Conservation (phyloP, 2,329 filamentous ascomycete species). For the Magnaporthiopsis incrustans region DNA sequence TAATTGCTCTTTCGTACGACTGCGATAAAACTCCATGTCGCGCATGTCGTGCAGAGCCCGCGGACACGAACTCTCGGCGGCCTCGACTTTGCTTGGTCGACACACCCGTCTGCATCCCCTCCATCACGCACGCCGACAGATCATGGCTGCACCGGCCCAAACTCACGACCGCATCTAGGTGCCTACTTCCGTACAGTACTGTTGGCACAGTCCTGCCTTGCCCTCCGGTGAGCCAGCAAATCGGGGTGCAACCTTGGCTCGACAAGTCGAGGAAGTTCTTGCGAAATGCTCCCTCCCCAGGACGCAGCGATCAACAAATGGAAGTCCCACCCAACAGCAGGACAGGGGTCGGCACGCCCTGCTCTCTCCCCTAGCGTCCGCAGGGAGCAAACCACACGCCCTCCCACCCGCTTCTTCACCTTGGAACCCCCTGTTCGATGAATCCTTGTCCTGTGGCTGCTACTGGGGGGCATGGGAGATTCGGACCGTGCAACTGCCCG, state of each 20-base stretch:
- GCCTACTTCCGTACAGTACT: neutral
- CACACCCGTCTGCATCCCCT: neutral
- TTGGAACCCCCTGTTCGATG: neutral
- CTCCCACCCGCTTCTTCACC: neutral
- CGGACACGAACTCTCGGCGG: neutral
- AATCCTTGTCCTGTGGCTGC: neutral
- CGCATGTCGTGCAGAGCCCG: neutral
- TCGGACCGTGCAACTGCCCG: neutral
- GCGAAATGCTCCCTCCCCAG: neutral
- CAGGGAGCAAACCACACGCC: neutral
- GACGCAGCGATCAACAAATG: neutral
- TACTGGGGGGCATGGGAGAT: neutral
- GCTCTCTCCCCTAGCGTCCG: neutral
- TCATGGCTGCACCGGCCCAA: neutral
- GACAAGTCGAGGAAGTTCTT: neutral
- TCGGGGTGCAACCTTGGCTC: neutral
- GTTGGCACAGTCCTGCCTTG: neutral
- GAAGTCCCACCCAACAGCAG: neutral
- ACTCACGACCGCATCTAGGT: too few species aligned
- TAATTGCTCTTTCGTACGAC: neutral
- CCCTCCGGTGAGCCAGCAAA: neutral
- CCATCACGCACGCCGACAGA: neutral
- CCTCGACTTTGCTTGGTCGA: neutral
- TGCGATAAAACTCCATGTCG: neutral
- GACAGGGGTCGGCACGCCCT: neutral